Evolutionary conservation across 805 yeast species (phyloP).

Genomic region (Nakazawaea holstii): DNA sequence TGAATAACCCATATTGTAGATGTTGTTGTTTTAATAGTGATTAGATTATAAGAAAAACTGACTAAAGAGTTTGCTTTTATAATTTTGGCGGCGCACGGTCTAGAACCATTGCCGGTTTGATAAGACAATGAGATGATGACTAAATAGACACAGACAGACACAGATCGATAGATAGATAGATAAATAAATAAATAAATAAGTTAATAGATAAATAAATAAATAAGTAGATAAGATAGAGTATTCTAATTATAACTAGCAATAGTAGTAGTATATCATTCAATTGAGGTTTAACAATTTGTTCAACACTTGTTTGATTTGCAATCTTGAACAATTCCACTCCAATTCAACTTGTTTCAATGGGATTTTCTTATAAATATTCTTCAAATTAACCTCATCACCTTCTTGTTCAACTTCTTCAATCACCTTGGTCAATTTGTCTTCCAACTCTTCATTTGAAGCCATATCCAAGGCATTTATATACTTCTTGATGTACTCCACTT

Average conservation of each 20-base stretch:
- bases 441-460: slow-evolving; percentile 29
- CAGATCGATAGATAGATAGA: too few relatives aligned
- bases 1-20: slow-evolving; percentile 31
- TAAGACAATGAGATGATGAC: not conserved
- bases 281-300: slow-evolving; percentile 17
- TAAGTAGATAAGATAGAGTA: not conserved
- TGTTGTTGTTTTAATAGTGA: not conserved
- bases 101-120: not conserved
- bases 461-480: slow-evolving; percentile 31
- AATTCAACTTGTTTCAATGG: slow-evolving; percentile 28
- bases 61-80: not conserved
- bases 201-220: not conserved
- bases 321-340: slow-evolving; percentile 32
- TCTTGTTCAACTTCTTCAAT: slow-evolving; percentile 21
- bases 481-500: slow-evolving; percentile 27
- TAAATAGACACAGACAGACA: too few relatives aligned
- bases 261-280: too few relatives aligned
- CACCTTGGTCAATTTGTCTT: slow-evolving; percentile 23
- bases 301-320: slow-evolving; percentile 23
- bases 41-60: too few relatives aligned
- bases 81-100: too few relatives aligned
- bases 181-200: too few relatives aligned
- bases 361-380: slow-evolving; percentile 23
- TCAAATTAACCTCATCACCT: slow-evolving; percentile 17
- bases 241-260: too few relatives aligned